Conservation (phyloP, 345 rosid species). For the Salix arbutifolia region DNA sequence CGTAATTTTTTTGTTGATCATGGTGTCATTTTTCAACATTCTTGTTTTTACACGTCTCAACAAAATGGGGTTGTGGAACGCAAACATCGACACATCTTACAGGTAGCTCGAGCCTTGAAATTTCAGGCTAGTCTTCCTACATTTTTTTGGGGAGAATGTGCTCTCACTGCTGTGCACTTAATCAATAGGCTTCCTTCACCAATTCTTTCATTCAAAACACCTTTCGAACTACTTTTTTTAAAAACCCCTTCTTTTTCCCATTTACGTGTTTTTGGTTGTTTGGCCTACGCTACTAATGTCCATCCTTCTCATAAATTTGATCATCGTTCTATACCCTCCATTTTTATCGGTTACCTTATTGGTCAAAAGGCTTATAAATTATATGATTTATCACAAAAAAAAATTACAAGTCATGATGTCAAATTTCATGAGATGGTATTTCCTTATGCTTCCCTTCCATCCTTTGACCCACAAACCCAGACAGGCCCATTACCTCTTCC, state of each 20-base stretch:
- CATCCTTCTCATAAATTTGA: background rate
- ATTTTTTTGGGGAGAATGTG: background rate
- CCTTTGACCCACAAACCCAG: background rate
- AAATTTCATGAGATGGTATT: background rate
- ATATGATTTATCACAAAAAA: background rate
- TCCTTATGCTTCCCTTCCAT: background rate
- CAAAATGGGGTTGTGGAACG: background rate
- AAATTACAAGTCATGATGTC: background rate
- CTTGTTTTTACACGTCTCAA: background rate
- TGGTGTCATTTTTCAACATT: background rate
- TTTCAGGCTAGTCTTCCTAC: background rate
- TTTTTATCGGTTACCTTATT: background rate
- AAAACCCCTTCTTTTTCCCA: too few relatives aligned
- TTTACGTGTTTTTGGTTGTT: too few relatives aligned
- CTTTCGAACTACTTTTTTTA: too few relatives aligned
- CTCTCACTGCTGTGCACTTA: background rate
- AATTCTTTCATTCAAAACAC: too few relatives aligned
- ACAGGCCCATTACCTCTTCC: too few relatives aligned
- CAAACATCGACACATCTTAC: background rate
- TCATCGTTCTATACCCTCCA: background rate
- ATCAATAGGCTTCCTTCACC: too few relatives aligned
- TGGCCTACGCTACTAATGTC: too few relatives aligned
- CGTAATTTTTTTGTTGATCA: background rate
- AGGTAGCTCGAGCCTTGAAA: background rate
- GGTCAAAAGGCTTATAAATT: background rate